Evolutionary conservation across 768 basidiomycete species (phyloP), one percentile per base, ranked within the genome.

Genomic region (Tylopilus subfusipes): DNA sequence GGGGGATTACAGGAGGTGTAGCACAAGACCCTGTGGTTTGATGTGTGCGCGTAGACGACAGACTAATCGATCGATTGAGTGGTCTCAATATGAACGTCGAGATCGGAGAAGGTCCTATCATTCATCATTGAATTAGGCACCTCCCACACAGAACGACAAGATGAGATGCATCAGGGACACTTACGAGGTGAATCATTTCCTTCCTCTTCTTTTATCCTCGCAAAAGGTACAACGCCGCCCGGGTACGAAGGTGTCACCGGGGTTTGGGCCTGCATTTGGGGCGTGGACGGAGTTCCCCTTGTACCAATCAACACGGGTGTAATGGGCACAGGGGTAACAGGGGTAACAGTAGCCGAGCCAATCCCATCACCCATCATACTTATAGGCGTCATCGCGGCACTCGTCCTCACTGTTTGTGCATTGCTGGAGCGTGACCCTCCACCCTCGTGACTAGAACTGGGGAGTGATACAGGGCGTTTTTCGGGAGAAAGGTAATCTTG

Each of bases 1-100:
- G 81, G 4, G 83, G 82, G 38, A 88, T 82, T 19, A 68, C 71
- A 1, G 84, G 82, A 4, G 71, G 75, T 21, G 73, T 62, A 54
- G 68, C 63, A 57, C 66, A 58, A 16, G 75, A 78, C 14, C 62
- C 62, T 14, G 72, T 71, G 5, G 82, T 82, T 33, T 75, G 68
- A 52, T 84, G 79, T 1, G 82, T 84, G 42, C 77, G 77, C 16
- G 83, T 83, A 2, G 86, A 88, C 1, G 78, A 80, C 54, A 85
- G 77, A 24, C 84, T 86, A 40, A 79, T 73, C 6, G 86, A 83
- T 31, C 86, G 76, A 62, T 86, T 88, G 53, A 88, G 68, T 13
- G 81, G 82, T 3, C 87, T 80, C 7, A 79, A 76, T 42, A 89
- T 73, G 63, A 89, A 88, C 0, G 82, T 72, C 9, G 77, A 76